phyloP scores from a whole-genome alignment of 805 yeast species.

The Candida orba region DNA sequence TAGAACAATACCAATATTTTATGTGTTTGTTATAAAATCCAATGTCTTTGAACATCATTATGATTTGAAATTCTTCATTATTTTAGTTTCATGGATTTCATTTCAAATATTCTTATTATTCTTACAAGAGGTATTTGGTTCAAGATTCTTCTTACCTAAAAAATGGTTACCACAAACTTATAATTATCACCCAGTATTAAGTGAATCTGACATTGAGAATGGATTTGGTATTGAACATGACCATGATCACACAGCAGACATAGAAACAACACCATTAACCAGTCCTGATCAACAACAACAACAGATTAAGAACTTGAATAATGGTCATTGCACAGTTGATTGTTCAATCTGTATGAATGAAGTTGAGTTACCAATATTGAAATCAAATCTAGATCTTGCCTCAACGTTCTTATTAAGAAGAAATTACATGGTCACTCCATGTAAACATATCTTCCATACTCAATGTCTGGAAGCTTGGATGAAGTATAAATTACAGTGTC shows the following conservation, averaged over 20 bases:
- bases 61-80: constrained; percentile 42
- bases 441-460: constrained; percentile 83
- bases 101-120: constrained; percentile 52
- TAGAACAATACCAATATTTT: constrained; percentile 58
- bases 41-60: constrained; percentile 70
- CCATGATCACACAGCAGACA: constrained; percentile 23
- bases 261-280: constrained; percentile 9
- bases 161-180: constrained; percentile 73
- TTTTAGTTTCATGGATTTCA: constrained; percentile 47
- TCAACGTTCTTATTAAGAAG: constrained; percentile 25
- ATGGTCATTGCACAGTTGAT: constrained; percentile 47
- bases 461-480: constrained; percentile 91
- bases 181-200: constrained; percentile 69
- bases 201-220: constrained; percentile 51
- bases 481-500: constrained; percentile 88
- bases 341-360: constrained; percentile 90
- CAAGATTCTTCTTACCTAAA: constrained; percentile 78
- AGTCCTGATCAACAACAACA: constrained; percentile 21
- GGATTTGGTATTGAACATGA: constrained; percentile 52
- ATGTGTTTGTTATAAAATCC: constrained; percentile 42
- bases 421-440: constrained; percentile 80
- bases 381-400: constrained; percentile 19
- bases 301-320: constrained; percentile 25
- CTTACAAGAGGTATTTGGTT: constrained; percentile 63
- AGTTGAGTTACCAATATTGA: constrained; percentile 49